Conservation (phyloP, 1,284 basidiomycete species). For the Chondrostereum purpureum region DNA sequence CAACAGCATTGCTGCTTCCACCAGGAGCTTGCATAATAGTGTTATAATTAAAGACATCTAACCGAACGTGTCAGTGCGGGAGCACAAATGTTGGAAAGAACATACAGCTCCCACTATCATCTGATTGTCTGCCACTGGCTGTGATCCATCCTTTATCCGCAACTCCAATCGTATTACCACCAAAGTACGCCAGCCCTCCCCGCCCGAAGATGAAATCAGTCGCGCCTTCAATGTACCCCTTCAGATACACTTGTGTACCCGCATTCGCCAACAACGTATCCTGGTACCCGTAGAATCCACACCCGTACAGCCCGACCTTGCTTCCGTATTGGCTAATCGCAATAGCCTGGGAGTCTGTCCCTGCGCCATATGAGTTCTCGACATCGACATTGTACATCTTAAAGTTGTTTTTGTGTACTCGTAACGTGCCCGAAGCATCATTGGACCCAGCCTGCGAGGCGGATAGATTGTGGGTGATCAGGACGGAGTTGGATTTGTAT, state of each 20-base stretch:
- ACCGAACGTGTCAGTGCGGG: neutral
- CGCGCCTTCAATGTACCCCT: slow-evolving; percentile 44
- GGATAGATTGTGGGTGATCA: slow-evolving; percentile 23
- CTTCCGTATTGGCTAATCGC: slow-evolving; percentile 9
- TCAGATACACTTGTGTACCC: slow-evolving; percentile 44
- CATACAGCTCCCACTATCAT: slow-evolving; percentile 43
- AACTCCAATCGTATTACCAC: slow-evolving; percentile 38
- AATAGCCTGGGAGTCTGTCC: slow-evolving; percentile 21
- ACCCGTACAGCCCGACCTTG: slow-evolving; percentile 14
- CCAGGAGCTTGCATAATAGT: slow-evolving; percentile 36
- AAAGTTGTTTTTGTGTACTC: slow-evolving; percentile 14
- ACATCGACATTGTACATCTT: slow-evolving; percentile 22
- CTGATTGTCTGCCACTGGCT: slow-evolving; percentile 41
- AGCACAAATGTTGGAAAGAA: neutral
- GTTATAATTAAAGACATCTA: slow-evolving; percentile 43
- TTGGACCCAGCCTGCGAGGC: slow-evolving; percentile 4
- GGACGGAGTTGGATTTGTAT: slow-evolving; percentile 35
- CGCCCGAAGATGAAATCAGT: slow-evolving; percentile 50
- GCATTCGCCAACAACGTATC: slow-evolving; percentile 34
- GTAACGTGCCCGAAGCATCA: slow-evolving; percentile 17
- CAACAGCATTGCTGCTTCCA: slow-evolving; percentile 14
- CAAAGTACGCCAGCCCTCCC: slow-evolving; percentile 35
- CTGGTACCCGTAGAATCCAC: slow-evolving; percentile 17
- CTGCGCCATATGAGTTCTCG: slow-evolving; percentile 20
- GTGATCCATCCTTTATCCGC: slow-evolving; percentile 41